A percentile compares a stretch with the other conserved stretches of the same genome.
phyloP scores from a whole-genome alignment of 805 yeast genomes.

The Yamadazyma insecticola region DNA sequence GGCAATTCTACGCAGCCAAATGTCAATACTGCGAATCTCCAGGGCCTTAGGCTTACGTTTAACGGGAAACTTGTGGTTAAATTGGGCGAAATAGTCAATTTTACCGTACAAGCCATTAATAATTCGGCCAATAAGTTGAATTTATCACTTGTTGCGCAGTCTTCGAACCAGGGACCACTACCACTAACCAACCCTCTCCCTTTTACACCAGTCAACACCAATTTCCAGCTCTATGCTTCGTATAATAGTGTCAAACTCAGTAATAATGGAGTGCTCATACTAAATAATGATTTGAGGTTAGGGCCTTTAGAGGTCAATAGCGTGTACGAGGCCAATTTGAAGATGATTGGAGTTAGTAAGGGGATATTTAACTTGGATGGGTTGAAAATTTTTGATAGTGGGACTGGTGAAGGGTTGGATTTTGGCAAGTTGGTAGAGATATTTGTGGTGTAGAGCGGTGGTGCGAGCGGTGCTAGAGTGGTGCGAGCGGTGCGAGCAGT shows the following conservation, averaged over 20 bases:
- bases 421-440: constrained; percentile 70
- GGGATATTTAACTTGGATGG: constrained; percentile 67
- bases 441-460: constrained; percentile 45
- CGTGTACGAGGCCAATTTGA: constrained; percentile 60
- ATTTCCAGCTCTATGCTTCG: constrained; percentile 19
- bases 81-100: constrained; percentile 55
- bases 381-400: constrained; percentile 57
- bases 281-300: constrained; percentile 62
- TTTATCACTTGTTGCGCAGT: constrained; percentile 36
- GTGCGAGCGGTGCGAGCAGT: too few relatives aligned
- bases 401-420: constrained; percentile 63
- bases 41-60: constrained; percentile 45
- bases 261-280: constrained; percentile 54
- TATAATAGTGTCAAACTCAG: constrained; percentile 37
- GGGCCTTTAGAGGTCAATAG: constrained; percentile 58
- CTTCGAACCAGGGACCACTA: neutral
- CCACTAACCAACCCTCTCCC: constrained; percentile 1
- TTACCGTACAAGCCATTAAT: constrained; percentile 67
- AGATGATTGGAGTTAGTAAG: constrained; percentile 54
- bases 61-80: constrained; percentile 58
- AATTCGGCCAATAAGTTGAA: constrained; percentile 47
- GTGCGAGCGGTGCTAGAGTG: too few relatives aligned
- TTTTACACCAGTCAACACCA: constrained; percentile 14
- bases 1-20: constrained; percentile 24
- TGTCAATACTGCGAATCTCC: constrained; percentile 10